Evolutionary conservation across 192 early-diverging fungal species (phyloP).

Genomic region (Thoreauomyces humboldtii): DNA sequence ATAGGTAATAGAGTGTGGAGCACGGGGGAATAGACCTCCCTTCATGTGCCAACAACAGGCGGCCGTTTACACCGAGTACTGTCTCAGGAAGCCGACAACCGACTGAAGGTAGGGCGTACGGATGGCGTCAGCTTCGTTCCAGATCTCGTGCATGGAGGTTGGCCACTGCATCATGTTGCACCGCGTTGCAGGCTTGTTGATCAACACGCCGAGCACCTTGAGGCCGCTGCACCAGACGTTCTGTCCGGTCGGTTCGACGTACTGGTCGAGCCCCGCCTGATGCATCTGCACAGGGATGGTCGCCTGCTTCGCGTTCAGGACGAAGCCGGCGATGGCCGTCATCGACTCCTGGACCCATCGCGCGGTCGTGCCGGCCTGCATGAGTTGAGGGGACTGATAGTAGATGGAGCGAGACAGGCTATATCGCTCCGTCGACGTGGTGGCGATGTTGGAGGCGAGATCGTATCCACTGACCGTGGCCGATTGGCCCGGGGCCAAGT

Average conservation of each 20-base stretch:
- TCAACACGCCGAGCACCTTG: slow-evolving; percentile 5
- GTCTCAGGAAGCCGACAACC: neutral
- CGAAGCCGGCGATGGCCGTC: neutral
- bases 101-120: neutral
- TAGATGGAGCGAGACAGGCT: neutral
- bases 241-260: neutral
- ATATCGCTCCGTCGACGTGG: neutral
- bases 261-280: neutral
- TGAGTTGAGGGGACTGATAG: neutral
- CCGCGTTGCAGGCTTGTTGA: neutral
- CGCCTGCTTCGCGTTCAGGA: neutral
- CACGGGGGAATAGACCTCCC: too few species aligned
- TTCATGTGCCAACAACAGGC: too few species aligned
- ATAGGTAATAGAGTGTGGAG: too few species aligned
- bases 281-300: neutral
- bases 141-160: neutral
- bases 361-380: neutral
- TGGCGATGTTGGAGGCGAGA: neutral
- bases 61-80: neutral
- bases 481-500: neutral
- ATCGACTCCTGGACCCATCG: slow-evolving; percentile 11
- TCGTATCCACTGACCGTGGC: neutral
- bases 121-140: neutral
- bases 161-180: neutral
- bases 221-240: slow-evolving; percentile 4